Percentiles rank a stretch among this genome's conserved stretches.
Evolutionary conservation across 495 filamentous ascomycete species (phyloP).

Genomic region (Xylaria acuta): DNA sequence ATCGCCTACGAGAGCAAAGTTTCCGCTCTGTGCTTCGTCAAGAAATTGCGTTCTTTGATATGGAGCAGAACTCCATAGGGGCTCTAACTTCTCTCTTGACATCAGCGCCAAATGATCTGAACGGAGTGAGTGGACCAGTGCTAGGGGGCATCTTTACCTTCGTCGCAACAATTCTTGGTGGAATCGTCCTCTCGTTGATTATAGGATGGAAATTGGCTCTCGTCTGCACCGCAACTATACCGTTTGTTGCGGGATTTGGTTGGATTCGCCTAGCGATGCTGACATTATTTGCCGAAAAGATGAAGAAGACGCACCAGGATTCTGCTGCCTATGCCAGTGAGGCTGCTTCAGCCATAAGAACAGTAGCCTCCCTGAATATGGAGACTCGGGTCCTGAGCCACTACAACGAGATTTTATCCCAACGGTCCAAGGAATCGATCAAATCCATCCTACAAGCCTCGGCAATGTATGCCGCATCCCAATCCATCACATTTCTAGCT

Average conservation of each 20-base stretch:
- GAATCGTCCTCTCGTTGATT: slow-evolving; percentile 68
- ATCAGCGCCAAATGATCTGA: slow-evolving; percentile 78
- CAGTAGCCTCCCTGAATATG: slow-evolving; percentile 74
- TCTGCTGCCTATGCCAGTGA: slow-evolving; percentile 88
- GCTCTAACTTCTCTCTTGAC: slow-evolving; percentile 83
- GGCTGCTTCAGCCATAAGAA: slow-evolving; percentile 86
- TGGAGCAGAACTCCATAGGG: slow-evolving; percentile 81
- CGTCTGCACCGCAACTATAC: slow-evolving; percentile 82
- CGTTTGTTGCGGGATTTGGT: slow-evolving; percentile 80
- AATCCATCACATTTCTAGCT: slow-evolving; percentile 76
- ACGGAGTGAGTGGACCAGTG: slow-evolving; percentile 80
- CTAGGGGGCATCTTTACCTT: slow-evolving; percentile 82
- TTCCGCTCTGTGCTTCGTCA: slow-evolving; percentile 57
- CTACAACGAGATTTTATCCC: slow-evolving; percentile 62
- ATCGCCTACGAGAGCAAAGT: neutral
- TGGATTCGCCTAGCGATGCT: slow-evolving; percentile 80
- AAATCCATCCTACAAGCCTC: slow-evolving; percentile 64
- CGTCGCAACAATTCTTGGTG: slow-evolving; percentile 71
- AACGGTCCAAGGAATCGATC: neutral
- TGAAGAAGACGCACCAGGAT: slow-evolving; percentile 73
- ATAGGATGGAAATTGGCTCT: slow-evolving; percentile 92
- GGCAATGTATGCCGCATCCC: slow-evolving; percentile 78
- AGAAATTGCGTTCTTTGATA: slow-evolving; percentile 88
- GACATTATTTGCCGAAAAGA: slow-evolving; percentile 70
- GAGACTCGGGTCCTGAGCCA: slow-evolving; percentile 66